phyloP scores from a whole-genome alignment of 331 rosid species.

The Phaseolus coccineus region DNA sequence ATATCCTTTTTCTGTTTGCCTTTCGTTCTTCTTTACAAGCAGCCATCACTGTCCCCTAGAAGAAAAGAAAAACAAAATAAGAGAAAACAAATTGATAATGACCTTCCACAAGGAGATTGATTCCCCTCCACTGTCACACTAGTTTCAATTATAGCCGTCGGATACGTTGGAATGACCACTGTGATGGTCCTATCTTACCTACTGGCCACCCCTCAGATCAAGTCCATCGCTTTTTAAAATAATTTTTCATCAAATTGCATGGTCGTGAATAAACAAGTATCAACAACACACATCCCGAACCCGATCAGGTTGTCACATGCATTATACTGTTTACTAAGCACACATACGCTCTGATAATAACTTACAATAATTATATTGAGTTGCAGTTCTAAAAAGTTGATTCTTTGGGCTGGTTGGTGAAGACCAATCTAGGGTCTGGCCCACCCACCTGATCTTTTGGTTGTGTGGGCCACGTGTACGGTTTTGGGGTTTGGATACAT shows the following conservation, averaged over 20 bases:
- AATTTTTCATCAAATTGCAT: slow-evolving; percentile 50
- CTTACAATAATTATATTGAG: slow-evolving; percentile 42
- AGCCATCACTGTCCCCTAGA: slow-evolving; percentile 46
- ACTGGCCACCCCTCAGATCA: slow-evolving; percentile 42
- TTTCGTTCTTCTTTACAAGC: slow-evolving; percentile 33
- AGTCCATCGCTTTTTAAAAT: slow-evolving; percentile 45
- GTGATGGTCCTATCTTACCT: slow-evolving; percentile 63
- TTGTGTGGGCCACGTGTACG: slow-evolving; percentile 72
- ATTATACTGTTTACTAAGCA: slow-evolving; percentile 52
- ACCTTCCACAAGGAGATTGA: slow-evolving; percentile 46
- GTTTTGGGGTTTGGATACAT: slow-evolving; percentile 48
- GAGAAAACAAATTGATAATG: slow-evolving; percentile 43
- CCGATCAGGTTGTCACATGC: slow-evolving; percentile 65
- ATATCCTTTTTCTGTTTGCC: slow-evolving; percentile 44
- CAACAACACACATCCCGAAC: slow-evolving; percentile 42
- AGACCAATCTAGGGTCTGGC: slow-evolving; percentile 48
- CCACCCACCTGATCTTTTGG: slow-evolving; percentile 57
- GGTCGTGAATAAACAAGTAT: slow-evolving; percentile 50
- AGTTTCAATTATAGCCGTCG: slow-evolving; percentile 52
- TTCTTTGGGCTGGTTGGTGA: slow-evolving; percentile 52
- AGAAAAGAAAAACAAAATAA: slow-evolving; percentile 14
- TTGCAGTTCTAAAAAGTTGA: slow-evolving; percentile 47
- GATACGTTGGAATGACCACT: slow-evolving; percentile 43
- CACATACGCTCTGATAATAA: not conserved
- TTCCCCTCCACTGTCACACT: slow-evolving; percentile 19